Conservation (phyloP, 1,139 yeast species). For the Saccharomyces hybrid region DNA sequence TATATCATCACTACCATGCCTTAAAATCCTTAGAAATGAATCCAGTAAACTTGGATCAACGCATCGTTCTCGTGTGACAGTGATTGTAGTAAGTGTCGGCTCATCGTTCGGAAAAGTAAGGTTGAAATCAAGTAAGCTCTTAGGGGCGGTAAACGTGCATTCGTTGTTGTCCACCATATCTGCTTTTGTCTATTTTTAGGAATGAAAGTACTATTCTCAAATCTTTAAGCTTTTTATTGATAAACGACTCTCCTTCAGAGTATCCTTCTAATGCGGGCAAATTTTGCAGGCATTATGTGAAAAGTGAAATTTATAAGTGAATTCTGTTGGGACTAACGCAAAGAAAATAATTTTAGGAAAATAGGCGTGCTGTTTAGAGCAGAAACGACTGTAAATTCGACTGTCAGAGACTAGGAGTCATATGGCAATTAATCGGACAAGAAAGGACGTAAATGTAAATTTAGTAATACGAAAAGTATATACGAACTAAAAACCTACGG, state of each 20-base stretch:
- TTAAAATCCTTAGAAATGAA: slow-evolving; percentile 36
- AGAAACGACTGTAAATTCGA: too few species aligned
- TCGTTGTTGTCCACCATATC: background rate
- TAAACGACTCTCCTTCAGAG: too few species aligned
- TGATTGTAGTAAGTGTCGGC: slow-evolving; percentile 15
- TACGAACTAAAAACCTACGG: slow-evolving; percentile 41
- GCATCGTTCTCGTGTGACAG: slow-evolving; percentile 32
- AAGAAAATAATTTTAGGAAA: too few species aligned
- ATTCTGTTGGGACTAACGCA: too few species aligned
- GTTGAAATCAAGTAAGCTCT: background rate
- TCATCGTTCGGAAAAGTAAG: slow-evolving; percentile 13
- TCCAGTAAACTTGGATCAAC: slow-evolving; percentile 35
- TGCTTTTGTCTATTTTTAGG: background rate
- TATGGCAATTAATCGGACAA: too few species aligned
- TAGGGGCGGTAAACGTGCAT: background rate
- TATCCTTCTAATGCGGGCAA: too few species aligned
- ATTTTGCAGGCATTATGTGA: too few species aligned
- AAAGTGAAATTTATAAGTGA: too few species aligned
- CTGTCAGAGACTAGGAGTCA: background rate
- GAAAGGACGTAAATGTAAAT: too few species aligned
- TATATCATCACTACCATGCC: slow-evolving; percentile 40
- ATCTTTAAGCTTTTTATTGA: background rate
- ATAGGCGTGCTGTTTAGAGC: too few species aligned
- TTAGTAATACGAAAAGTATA: background rate
- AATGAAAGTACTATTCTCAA: background rate